Evolutionary conservation across 768 basidiomycete species (phyloP), one percentile per base, ranked within the genome.

Genomic region (Paxillus involutus): DNA sequence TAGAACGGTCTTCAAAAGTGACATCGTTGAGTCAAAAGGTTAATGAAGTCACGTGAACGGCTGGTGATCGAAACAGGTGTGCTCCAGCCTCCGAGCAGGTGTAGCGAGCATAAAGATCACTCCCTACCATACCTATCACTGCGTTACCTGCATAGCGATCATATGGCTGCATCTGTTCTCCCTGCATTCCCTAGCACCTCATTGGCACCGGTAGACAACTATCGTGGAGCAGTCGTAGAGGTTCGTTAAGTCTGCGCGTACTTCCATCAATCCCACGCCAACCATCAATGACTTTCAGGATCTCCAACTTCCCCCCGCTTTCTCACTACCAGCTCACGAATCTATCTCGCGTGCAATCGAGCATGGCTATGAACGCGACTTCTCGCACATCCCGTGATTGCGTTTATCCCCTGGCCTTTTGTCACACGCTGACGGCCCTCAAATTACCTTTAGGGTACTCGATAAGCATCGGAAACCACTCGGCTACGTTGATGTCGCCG

Each of bases 311-410:
- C 87, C 92, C 0, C 94, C 94, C 9, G 94, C 94, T 0, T 95
- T 95, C 69, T 82, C 88, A 14, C 77, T 96, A 3, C 87, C 88
- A 8, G 73, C 78, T 11, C 77, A 79, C 53, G 91, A 91, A 63
- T 78, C 82, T 17, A 84, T 95, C 53, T 79, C 82, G 9, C 78
- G 81, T 21, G 94, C 91, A 1, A 82, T 96, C 29, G 91, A 92
- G 61, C 80, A 89, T 24, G 94, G 94, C 0, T 96, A 94, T 62
- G 94, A 97, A 59, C 84, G 93, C 33, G 94, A 97, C 67, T 97
- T 95, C 72, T 93, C 93, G 16, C 87, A 95, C 62, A 86, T 96
- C 56, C 94, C 94, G 94, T 95, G 62, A 63, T 74, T 72, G 19
- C 35, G 5, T 45, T 29, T 46, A 40, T 14, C 35, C 5, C 30